Evolutionary conservation across 208 protist genomes (phyloP).

Genomic region (Acanthamoeba lenticulata): DNA sequence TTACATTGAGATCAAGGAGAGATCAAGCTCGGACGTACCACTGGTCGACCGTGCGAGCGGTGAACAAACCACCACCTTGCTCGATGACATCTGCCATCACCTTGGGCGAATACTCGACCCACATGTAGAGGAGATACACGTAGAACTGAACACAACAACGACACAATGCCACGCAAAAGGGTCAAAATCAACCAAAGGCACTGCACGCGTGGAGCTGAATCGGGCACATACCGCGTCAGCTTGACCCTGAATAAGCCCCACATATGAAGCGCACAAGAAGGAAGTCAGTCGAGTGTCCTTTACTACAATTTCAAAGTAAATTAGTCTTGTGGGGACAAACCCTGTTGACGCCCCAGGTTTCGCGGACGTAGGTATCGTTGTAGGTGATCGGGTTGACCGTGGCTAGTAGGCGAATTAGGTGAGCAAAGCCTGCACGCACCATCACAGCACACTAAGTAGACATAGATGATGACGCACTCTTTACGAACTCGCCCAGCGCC

Average conservation of each 20-base stretch:
- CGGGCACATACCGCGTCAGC: conserved; percentile 43
- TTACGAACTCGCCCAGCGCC: neutral
- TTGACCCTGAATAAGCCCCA: neutral
- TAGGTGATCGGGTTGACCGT: neutral
- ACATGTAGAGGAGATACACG: neutral
- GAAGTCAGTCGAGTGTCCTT: neutral
- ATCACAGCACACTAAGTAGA: neutral
- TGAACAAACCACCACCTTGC: conserved; percentile 17
- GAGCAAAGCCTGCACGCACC: neutral
- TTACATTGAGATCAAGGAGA: neutral
- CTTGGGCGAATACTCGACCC: neutral
- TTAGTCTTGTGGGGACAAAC: neutral
- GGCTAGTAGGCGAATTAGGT: neutral
- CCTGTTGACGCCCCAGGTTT: conserved; percentile 17
- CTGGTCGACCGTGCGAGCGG: conserved; percentile 21
- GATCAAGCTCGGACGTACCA: neutral
- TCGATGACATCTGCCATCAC: conserved; percentile 40
- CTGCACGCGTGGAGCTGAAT: neutral
- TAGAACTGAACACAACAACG: conserved; percentile 27
- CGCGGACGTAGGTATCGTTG: neutral
- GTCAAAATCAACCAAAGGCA: neutral
- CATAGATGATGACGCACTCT: neutral
- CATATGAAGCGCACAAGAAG: neutral
- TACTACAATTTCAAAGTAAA: neutral
- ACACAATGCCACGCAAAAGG: neutral